Base-by-base conservation (phyloP, 805 yeast genomes). In the Teunomyces gatunensis region DNA sequence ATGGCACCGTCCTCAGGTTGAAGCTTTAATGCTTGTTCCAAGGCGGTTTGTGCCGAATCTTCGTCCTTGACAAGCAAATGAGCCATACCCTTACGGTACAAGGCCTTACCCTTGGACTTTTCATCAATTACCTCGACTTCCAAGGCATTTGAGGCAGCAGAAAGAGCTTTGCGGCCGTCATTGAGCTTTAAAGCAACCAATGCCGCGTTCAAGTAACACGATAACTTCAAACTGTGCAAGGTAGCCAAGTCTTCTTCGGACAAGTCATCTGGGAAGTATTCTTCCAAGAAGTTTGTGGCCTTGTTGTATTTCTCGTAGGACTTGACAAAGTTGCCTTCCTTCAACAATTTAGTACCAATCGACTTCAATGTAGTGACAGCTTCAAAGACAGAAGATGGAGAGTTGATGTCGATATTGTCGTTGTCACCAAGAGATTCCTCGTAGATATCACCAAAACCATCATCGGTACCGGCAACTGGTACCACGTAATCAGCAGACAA, bases 61-160 rank as follows among this genome's bases (percentile, higher is more conserved):
- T 82, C 84, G 59, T 87, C 84, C 59, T 85, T 85, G 18, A 75
- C 69, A 6, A 78, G 67, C 50, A 80, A 66, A 58, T 82, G 77
- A 1, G 94, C 96, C 60, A 78, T 71, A 32, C 95, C 97, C 65
- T 92, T 83, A 64, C 98, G 84, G 73, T 84, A 91, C 39, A 80
- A 70, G 0, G 97, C 97, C 72, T 91, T 91, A 13, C 96, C 89
- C 63, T 78, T 79, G 18, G 89, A 82, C 52, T 83, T 79, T 35
- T 79, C 85, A 47, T 80, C 87, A 4, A 83, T 69, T 2, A 65
- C 67, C 32, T 80, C 85, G 21, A 76, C 78, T 45, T 79, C 85
- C 33, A 88, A 69, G 1, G 88, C 96, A 25, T 80, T 80, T 1
- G 82, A 72, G 2, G 96, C 77, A 4, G 86, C 81, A 21, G 71